Evolutionary conservation across 176 grass and related monocot species (phyloP).

Genomic region (Dactylis glomerata): DNA sequence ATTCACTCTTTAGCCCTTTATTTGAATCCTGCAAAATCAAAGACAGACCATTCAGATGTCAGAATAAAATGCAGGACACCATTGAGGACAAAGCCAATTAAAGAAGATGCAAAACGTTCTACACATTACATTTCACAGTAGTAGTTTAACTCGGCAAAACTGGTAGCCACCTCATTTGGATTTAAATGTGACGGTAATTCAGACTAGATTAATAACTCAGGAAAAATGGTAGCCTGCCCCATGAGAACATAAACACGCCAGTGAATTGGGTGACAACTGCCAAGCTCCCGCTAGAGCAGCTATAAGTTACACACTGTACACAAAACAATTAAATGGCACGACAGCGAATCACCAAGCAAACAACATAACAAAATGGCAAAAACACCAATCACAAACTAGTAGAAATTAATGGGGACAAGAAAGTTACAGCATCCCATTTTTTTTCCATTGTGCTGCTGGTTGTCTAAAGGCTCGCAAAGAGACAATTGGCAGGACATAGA

Average conservation of each 20-base stretch:
- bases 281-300: background rate
- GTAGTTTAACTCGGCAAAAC: background rate
- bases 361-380: background rate
- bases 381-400: background rate
- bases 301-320: background rate
- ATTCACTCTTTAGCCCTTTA: conserved; percentile 70
- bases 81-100: background rate
- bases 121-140: background rate
- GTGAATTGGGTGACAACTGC: background rate
- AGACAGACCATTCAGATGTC: conserved; percentile 10
- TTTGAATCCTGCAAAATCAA: conserved; percentile 37
- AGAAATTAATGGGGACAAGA: background rate
- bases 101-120: background rate
- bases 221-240: background rate
- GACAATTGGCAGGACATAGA: conserved; percentile 20
- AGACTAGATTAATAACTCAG: background rate
- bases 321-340: conserved; percentile 4
- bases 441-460: background rate
- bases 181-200: background rate
- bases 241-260: background rate
- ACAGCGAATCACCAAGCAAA: background rate
- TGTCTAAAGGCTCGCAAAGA: background rate
- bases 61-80: conserved; percentile 19
- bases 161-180: background rate
- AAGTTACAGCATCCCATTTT: background rate